Percentiles rank a stretch among this genome's conserved stretches.
These are phyloP conservation scores for Cucurbita ficifolia DNA, from an alignment of 306 rosid genomes.

Conservation along the genomic window DNA sequence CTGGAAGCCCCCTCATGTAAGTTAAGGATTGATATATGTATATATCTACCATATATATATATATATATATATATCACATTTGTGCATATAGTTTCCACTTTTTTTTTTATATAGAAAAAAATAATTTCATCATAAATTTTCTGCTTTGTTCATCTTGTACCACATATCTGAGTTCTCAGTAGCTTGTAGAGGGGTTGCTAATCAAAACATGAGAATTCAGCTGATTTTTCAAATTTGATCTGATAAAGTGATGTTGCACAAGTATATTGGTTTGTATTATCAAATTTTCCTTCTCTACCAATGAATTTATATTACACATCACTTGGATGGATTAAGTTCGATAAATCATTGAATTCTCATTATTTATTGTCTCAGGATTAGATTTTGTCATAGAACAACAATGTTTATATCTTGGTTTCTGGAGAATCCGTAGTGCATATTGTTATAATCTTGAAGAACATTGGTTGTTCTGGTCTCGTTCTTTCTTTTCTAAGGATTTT, in stretches of 20 bases:
- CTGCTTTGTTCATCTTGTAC: neutral
- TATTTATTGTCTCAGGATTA: neutral
- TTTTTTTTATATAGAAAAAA: neutral
- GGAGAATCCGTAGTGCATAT: slow-evolving; percentile 2
- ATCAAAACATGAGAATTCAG: neutral
- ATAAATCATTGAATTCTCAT: neutral
- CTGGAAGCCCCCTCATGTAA: neutral
- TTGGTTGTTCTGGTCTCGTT: neutral
- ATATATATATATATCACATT: neutral
- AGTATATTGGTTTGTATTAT: neutral
- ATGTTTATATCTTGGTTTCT: neutral
- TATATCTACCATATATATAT: neutral
- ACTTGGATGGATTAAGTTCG: neutral
- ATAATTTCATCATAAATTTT: neutral
- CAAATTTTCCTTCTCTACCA: neutral
- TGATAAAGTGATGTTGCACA: neutral
- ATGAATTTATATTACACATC: slow-evolving; percentile 6
- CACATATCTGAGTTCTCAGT: neutral
- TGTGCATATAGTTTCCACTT: slow-evolving; percentile 5
- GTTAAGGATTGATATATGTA: slow-evolving; percentile 1
- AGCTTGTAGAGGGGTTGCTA: neutral
- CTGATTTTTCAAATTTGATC: neutral
- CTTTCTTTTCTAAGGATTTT: neutral
- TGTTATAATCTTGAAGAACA: neutral
- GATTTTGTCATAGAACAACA: neutral